These are phyloP conservation scores for Lecanosticta acicola DNA, from an alignment of 2,329 filamentous ascomycete species.

Conservation along the genomic window DNA sequence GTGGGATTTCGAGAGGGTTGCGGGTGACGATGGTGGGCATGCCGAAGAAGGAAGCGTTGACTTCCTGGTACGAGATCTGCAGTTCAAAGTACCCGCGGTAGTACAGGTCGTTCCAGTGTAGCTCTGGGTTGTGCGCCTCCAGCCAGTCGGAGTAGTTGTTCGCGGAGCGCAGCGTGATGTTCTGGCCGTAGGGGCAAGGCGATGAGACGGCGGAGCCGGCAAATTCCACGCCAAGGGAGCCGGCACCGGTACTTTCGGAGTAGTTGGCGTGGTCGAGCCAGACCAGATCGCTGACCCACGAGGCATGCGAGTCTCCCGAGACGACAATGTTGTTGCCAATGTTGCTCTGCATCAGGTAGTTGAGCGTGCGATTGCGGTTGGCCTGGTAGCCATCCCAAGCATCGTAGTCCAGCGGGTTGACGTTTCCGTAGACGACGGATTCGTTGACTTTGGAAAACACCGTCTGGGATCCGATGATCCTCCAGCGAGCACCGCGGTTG, in stretches of 20 bases:
- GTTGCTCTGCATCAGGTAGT: conserved; percentile 60
- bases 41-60: conserved; percentile 62
- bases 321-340: conserved; percentile 70
- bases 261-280: conserved; percentile 40
- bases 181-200: conserved; percentile 53
- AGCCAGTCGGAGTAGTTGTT: conserved; percentile 44
- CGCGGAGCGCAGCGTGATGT: conserved; percentile 50
- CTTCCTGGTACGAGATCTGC: conserved; percentile 50
- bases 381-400: conserved; percentile 62
- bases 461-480: conserved; percentile 62
- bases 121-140: conserved; percentile 52
- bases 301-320: conserved; percentile 63
- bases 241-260: conserved; percentile 36
- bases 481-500: conserved; percentile 63
- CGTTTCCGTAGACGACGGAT: conserved; percentile 40
- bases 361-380: conserved; percentile 65
- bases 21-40: conserved; percentile 54
- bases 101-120: conserved; percentile 69
- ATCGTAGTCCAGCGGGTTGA: conserved; percentile 50
- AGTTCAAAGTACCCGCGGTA: conserved; percentile 70
- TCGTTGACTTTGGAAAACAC: conserved; percentile 58
- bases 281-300: conserved; percentile 48
- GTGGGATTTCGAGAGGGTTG: conserved; percentile 58
- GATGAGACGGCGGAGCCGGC: conserved; percentile 63
- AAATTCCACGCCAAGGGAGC: conserved; percentile 45